These are phyloP conservation scores for Trypanosoma avium DNA, from an alignment of 208 protist species.

Conservation along the genomic window DNA sequence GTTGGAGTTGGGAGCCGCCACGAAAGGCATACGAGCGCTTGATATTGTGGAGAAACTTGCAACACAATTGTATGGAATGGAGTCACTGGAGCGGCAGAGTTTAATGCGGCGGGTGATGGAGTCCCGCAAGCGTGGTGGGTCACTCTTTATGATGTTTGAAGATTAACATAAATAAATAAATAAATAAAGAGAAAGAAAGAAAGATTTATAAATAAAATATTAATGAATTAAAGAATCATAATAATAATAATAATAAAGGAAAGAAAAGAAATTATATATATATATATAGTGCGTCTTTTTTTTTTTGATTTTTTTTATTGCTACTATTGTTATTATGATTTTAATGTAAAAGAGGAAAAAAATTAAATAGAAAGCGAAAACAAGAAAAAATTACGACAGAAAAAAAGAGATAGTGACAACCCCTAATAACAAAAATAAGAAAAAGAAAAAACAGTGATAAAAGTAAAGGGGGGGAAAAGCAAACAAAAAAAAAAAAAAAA, in stretches of 20 bases:
- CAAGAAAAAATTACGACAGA: neutral
- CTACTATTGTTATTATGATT: too few relatives aligned
- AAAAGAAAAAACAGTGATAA: constrained; percentile 23
- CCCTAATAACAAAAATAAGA: constrained; percentile 17
- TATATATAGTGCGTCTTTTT: too few relatives aligned
- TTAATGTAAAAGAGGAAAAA: too few relatives aligned
- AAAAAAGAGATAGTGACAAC: constrained; percentile 6
- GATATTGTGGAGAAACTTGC: constrained; percentile 25
- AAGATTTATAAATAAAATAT: neutral
- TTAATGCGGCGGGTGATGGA: constrained; percentile 27
- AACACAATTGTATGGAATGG: constrained; percentile 23
- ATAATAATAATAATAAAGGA: neutral
- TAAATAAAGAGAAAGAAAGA: constrained; percentile 3
- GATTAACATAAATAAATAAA: constrained; percentile 2
- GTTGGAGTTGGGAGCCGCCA: constrained; percentile 28
- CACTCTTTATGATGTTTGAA: constrained; percentile 38
- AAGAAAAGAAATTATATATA: neutral
- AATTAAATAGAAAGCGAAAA: too few relatives aligned
- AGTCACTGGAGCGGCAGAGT: constrained; percentile 23
- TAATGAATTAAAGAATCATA: too few relatives aligned
- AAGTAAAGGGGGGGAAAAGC: constrained; percentile 2
- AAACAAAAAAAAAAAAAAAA: constrained; percentile 11
- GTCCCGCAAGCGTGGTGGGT: constrained; percentile 19
- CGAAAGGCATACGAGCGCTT: constrained; percentile 27
- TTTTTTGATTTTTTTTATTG: too few relatives aligned